Evolutionary conservation across 495 filamentous ascomycete genomes (phyloP).

Genomic region (Penicillium nucicola): DNA sequence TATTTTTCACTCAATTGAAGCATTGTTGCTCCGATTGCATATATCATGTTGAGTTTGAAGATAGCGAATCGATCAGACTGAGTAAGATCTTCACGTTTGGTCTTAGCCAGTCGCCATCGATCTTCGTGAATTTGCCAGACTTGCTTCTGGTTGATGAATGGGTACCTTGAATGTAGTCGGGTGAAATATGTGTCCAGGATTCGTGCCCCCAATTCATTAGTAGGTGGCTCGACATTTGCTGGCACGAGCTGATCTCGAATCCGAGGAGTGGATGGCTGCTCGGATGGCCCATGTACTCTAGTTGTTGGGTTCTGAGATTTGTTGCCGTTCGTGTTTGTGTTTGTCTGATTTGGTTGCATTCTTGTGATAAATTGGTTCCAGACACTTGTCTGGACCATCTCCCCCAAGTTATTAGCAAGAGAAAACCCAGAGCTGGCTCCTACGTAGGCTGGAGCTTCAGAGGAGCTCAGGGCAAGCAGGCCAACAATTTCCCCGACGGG

Average conservation of each 20-base stretch:
- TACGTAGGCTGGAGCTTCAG: conserved; percentile 51
- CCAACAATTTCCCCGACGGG: conserved; percentile 51
- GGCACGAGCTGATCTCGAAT: conserved; percentile 28
- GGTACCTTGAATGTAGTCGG: conserved; percentile 46
- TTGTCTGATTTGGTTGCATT: conserved; percentile 21
- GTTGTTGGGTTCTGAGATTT: conserved; percentile 1
- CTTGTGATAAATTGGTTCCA: conserved; percentile 49
- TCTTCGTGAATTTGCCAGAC: conserved; percentile 44
- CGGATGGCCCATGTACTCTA: conserved; percentile 2
- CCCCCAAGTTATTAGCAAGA: conserved; percentile 46
- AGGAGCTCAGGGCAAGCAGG: conserved; percentile 46
- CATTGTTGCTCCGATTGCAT: conserved; percentile 51
- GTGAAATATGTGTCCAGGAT: conserved; percentile 48
- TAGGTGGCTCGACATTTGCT: conserved; percentile 45
- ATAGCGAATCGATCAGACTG: conserved; percentile 43
- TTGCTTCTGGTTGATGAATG: conserved; percentile 46
- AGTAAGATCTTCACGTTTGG: conserved; percentile 38
- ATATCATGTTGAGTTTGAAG: conserved; percentile 51
- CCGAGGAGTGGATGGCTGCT: conserved; percentile 6
- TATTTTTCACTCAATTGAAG: conserved; percentile 48
- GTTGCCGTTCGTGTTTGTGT: background rate
- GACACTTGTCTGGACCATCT: conserved; percentile 53
- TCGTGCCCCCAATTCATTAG: conserved; percentile 43
- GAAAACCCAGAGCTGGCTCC: conserved; percentile 51
- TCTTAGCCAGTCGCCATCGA: conserved; percentile 39